Evolutionary conservation across 1,139 yeast genomes (phyloP), one percentile per base, ranked within the genome.

Genomic region (Tardiomyces digboiensis): DNA sequence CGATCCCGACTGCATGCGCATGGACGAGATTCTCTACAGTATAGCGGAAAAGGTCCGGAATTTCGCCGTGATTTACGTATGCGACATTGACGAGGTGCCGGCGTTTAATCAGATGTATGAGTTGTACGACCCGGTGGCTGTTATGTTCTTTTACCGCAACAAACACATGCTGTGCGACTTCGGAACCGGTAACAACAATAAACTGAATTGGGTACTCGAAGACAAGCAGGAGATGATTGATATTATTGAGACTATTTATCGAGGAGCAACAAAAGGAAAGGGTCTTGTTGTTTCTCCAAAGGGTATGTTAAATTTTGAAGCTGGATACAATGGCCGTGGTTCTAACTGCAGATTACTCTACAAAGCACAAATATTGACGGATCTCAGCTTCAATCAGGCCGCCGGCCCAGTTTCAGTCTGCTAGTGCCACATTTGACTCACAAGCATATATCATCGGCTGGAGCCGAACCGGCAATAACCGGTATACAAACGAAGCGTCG

Each of bases 141-240:
- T 91, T 45, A 91, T 91, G 97, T 89, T 91, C 60, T 91, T 91
- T 62, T 87, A 76, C 65, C 70, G 95, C 44, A 91, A 91, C 66
- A 89, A 88, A 61, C 98, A 91, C 62, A 89, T 93, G 95, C 53
- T 89, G 87, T 86, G 96, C 65, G 98, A 91, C 68, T 88, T 88
- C 64, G 98, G 98, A 2, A 91, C 98, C 0, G 99, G 99, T 38
- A 87, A 91, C 60, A 91, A 93, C 65, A 91, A 93, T 68, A 91
- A 91, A 68, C 68, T 91, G 66, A 88, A 88, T 59, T 91, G 91
- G 64, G 68, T 69, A 6, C 68, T 91, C 29, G 80, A 78, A 41
- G 88, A 85, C 58, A 82, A 83, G 52, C 97, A 91, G 61, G 97
- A 88, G 53, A 64, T 91, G 69, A 85, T 91, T 29, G 98, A 91